Percentiles rank a stretch among this genome's conserved stretches.
Conservation (phyloP, 768 basidiomycete genomes). For the Boletus sensibilis region DNA sequence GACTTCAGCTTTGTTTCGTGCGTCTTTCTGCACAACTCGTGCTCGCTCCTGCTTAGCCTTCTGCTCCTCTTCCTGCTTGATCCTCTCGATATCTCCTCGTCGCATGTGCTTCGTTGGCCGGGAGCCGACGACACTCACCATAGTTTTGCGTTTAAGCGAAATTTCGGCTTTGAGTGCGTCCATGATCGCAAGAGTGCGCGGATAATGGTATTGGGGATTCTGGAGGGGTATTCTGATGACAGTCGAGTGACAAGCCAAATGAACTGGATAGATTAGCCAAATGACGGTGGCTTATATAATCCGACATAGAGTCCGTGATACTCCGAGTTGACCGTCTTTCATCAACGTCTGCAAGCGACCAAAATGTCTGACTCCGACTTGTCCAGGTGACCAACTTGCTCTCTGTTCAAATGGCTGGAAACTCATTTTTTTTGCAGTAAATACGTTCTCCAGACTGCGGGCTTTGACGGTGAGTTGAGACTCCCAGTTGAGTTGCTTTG, state of each 20-base stretch:
- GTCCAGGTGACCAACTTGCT: slow-evolving; percentile 45
- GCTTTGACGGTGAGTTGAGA: slow-evolving; percentile 74
- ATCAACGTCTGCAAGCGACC: slow-evolving; percentile 40
- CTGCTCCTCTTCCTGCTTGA: slow-evolving; percentile 48
- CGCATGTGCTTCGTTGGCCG: slow-evolving; percentile 86
- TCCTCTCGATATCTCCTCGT: slow-evolving; percentile 81
- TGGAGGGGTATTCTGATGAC: background rate
- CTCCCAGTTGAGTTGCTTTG: background rate
- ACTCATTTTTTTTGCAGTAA: slow-evolving; percentile 49
- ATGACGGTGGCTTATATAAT: slow-evolving; percentile 27
- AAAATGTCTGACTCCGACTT: slow-evolving; percentile 63
- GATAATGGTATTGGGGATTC: background rate
- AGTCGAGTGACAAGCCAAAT: background rate
- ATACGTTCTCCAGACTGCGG: slow-evolving; percentile 90
- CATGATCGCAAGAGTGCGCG: slow-evolving; percentile 45
- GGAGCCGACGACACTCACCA: slow-evolving; percentile 45
- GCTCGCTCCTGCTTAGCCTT: slow-evolving; percentile 32
- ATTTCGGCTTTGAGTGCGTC: slow-evolving; percentile 90
- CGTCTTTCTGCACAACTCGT: slow-evolving; percentile 35
- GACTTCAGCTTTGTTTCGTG: slow-evolving; percentile 14
- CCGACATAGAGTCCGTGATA: slow-evolving; percentile 36
- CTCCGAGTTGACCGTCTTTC: slow-evolving; percentile 35
- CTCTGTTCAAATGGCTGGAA: background rate
- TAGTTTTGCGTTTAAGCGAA: slow-evolving; percentile 78
- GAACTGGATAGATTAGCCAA: too few species aligned